Base-by-base conservation (phyloP, 805 yeast genomes). In the Metschnikowia continentalis region DNA sequence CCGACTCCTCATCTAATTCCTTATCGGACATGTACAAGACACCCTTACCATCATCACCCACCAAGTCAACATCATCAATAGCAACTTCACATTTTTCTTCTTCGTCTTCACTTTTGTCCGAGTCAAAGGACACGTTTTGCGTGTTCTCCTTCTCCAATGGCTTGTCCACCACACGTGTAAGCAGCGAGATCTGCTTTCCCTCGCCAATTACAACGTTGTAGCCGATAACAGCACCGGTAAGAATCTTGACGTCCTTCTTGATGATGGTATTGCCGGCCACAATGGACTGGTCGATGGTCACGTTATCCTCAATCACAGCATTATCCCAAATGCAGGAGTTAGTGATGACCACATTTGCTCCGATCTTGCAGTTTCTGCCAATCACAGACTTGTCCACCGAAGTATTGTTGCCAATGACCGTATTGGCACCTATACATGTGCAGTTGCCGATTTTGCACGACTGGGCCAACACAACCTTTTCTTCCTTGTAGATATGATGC, bases 241-340 rank as follows among this genome's bases (percentile, higher is more conserved):
- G 76, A 40, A 92, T 59, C 1, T 59, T 63, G 13, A 81, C 82
- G 53, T 76, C 74, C 3, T 70, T 53, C 14, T 83, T 83, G 49
- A 94, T 70, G 1, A 66, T 65, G 0, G 86, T 85, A 56, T 76
- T 67, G 23, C 80, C 75, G 3, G 96, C 97, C 36, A 94, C 76
- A 32, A 92, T 83, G 0, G 94, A 76, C 58, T 82, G 80, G 44
- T 74, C 74, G 13, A 92, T 68, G 1, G 63, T 67, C 22, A 80
- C 75, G 45, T 82, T 77, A 64, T 90, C 92, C 48, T 79, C 88
- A 54, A 94, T 82, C 2, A 72, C 69, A 0, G 88, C 84, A 55
- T 88, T 81, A 60, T 90, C 95, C 96, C 97, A 92, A 42, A 94
- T 79, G 63, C 88, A 91, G 17, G 96, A 83, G 61, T 88, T 84